Base-by-base conservation (phyloP, 306 rosid genomes). In the Carpinus viminea region DNA sequence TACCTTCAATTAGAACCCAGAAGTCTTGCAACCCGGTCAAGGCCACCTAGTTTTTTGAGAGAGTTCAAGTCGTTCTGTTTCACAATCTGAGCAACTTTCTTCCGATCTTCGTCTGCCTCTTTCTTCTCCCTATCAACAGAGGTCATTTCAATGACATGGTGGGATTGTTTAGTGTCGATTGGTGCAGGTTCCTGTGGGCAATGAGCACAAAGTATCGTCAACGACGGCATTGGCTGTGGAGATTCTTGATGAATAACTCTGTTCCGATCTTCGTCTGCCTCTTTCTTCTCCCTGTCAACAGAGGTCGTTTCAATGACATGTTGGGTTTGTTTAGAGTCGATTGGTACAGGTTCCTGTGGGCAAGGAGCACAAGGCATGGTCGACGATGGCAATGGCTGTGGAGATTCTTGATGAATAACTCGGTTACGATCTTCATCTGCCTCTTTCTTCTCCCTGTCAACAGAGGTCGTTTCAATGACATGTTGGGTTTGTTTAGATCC, bases 1-100 rank as follows among this genome's bases (percentile, higher is more conserved):
- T 86, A 88, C 93, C 94, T 86, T 46, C 3, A 73, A 36, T 45
- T 46, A 64, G 82, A 5, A 45, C 1, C 20, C 24, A 84, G 82
- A 84, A 85, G n/a, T 7, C 31, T 12, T 13, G 9, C 31, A 79
- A 76, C 89, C 5, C 43, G 7, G 26, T 28, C 78, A 72, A 83
- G 79, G 50, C 92, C 89, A 21, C 90, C 89, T 60, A 43, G 76
- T 12, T 16, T 9, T 15, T 0, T 10, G 51, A 90, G 83, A 6
- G 68, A 76, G 12, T 17, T 28, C 47, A 84, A 79, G 78, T 89
- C 76, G 78, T 59, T 59, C 20, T 72, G 81, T 76, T 57, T 82
- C 60, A 87, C 90, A 15, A 88, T 82, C 72, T 41, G 8, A 75
- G 18, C 84, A 78, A 87, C 45, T 3, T 55, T 48, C 3, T 48